Evolutionary conservation across 192 early-diverging fungal species (phyloP).

Genomic region (Podila epigama): DNA sequence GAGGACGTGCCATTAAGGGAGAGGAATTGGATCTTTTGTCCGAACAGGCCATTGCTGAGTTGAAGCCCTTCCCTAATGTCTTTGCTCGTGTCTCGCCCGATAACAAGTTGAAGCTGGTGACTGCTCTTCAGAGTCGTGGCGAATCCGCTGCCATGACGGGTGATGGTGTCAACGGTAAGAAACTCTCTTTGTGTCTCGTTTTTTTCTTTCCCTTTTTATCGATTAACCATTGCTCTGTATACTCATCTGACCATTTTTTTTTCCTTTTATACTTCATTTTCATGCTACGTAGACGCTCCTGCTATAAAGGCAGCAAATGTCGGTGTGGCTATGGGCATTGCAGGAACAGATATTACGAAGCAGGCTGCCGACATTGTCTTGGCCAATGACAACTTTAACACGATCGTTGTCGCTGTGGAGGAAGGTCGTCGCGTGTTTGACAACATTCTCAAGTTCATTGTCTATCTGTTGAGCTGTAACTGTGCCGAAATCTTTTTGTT

Average conservation of each 20-base stretch:
- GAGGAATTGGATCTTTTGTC: constrained; percentile 90
- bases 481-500: constrained; percentile 93
- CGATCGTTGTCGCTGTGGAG: constrained; percentile 88
- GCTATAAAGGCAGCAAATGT: constrained; percentile 95
- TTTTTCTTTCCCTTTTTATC: not conserved
- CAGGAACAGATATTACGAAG: constrained; percentile 96
- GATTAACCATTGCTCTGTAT: not conserved
- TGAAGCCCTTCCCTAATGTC: constrained; percentile 90
- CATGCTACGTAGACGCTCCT: constrained; percentile 80
- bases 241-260: not conserved
- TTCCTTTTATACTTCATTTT: not conserved
- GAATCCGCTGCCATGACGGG: constrained; percentile 89
- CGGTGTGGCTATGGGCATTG: constrained; percentile 96
- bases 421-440: constrained; percentile 95
- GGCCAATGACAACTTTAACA: constrained; percentile 93
- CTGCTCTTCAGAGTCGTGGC: constrained; percentile 80
- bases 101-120: constrained; percentile 95
- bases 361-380: constrained; percentile 97
- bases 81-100: constrained; percentile 96
- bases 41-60: constrained; percentile 80
- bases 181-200: constrained; percentile 11
- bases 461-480: constrained; percentile 92
- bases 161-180: constrained; percentile 85
- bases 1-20: constrained; percentile 81
- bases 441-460: constrained; percentile 97